Conservation (phyloP, 129 eudicot genomes). For the Lactuca saligna region DNA sequence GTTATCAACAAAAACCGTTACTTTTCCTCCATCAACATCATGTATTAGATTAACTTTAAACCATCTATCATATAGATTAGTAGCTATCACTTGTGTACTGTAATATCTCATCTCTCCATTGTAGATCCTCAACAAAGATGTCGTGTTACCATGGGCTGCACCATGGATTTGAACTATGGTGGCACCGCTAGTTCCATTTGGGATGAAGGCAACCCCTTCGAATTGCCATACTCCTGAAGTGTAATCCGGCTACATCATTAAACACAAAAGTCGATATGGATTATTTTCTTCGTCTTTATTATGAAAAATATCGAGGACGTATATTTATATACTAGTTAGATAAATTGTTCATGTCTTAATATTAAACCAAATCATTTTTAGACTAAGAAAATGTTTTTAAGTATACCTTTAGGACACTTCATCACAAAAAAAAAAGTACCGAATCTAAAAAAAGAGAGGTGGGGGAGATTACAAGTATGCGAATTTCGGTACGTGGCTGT, state of each 20-base stretch:
- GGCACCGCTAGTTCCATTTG: slow-evolving; percentile 52
- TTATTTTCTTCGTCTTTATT: too few species aligned
- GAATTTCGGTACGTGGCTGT: slow-evolving; percentile 43
- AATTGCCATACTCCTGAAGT: slow-evolving; percentile 49
- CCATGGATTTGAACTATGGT: slow-evolving; percentile 47
- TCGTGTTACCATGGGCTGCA: slow-evolving; percentile 37
- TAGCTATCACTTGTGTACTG: slow-evolving; percentile 27
- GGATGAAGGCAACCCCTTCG: slow-evolving; percentile 45
- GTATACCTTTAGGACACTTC: too few species aligned
- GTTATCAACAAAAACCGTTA: slow-evolving; percentile 36
- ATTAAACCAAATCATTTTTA: neutral
- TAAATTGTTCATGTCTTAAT: neutral
- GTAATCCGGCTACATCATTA: slow-evolving; percentile 40
- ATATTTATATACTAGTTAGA: too few species aligned
- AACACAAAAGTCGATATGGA: neutral
- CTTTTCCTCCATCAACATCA: slow-evolving; percentile 40
- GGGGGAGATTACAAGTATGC: slow-evolving; percentile 18
- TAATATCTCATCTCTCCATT: slow-evolving; percentile 44
- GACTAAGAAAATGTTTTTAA: too few species aligned
- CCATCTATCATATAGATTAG: slow-evolving; percentile 41
- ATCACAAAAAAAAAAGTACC: too few species aligned
- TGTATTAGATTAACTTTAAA: slow-evolving; percentile 43
- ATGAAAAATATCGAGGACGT: too few species aligned
- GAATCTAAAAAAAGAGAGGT: neutral
- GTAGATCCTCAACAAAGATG: slow-evolving; percentile 39